phyloP scores from a whole-genome alignment of 805 yeast genomes.

The Candida gorgasii region DNA sequence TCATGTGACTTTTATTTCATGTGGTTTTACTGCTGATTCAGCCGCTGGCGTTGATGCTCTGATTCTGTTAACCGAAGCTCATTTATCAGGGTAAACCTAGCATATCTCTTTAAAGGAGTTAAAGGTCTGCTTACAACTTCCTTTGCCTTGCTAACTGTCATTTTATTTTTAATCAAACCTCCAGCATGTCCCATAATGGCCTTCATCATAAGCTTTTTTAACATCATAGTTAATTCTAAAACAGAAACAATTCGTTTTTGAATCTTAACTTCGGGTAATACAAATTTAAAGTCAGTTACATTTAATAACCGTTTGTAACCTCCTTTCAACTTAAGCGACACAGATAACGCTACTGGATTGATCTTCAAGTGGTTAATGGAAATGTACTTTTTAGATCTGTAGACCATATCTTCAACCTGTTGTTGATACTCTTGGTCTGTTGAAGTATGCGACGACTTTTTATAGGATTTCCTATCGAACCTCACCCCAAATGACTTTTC shows the following conservation, averaged over 20 bases:
- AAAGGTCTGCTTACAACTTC: constrained; percentile 19
- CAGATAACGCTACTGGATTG: constrained; percentile 28
- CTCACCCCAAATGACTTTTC: background rate
- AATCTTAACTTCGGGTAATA: constrained; percentile 35
- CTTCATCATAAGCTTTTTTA: constrained; percentile 33
- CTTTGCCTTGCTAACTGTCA: constrained; percentile 17
- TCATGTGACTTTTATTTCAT: no score
- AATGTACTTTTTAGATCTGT: constrained; percentile 70
- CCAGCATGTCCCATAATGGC: constrained; percentile 38
- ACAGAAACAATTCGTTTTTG: constrained; percentile 32
- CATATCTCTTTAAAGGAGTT: constrained; percentile 24
- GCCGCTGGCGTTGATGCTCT: no score
- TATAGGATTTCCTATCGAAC: background rate
- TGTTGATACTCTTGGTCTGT: constrained; percentile 22
- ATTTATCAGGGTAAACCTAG: constrained; percentile 22
- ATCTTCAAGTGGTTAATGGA: constrained; percentile 59
- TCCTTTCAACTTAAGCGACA: constrained; percentile 35
- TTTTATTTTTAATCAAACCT: constrained; percentile 34
- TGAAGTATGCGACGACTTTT: constrained; percentile 12
- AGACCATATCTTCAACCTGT: constrained; percentile 60
- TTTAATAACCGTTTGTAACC: constrained; percentile 39
- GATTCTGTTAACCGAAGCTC: no score
- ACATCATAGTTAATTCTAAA: constrained; percentile 34
- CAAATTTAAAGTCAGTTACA: constrained; percentile 35
- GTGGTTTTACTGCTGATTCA: no score